Evolutionary conservation across 345 rosid species (phyloP).

Genomic region (Aquilaria malaccensis): DNA sequence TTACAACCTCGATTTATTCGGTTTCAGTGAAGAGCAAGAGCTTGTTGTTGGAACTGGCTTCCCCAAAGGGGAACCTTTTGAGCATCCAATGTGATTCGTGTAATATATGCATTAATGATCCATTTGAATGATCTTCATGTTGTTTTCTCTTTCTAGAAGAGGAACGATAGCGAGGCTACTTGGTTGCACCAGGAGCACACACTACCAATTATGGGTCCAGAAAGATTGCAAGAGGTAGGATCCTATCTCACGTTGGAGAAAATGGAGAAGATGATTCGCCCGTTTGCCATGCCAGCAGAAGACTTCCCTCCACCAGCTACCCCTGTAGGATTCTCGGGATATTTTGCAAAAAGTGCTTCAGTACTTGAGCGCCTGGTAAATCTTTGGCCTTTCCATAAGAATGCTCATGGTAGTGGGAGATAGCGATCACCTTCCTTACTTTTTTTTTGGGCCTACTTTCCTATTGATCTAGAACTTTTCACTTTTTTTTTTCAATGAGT

Average conservation of each 20-base stretch:
- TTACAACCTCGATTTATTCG: too few relatives aligned
- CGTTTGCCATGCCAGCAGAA: conserved; percentile 97
- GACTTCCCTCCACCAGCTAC: conserved; percentile 91
- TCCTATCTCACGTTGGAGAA: conserved; percentile 80
- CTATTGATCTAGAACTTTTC: too few relatives aligned
- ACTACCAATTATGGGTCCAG: conserved; percentile 96
- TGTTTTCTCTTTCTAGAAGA: conserved; percentile 20
- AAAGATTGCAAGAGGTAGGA: conserved; percentile 88
- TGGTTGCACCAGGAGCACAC: conserved; percentile 89
- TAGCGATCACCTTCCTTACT: conserved; percentile 6
- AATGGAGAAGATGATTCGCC: conserved; percentile 91
- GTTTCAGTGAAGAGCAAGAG: too few relatives aligned
- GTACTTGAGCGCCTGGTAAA: conserved; percentile 78
- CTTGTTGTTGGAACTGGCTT: too few relatives aligned
- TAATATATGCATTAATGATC: too few relatives aligned
- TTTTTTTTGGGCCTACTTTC: too few relatives aligned
- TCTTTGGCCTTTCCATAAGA: conserved; percentile 73
- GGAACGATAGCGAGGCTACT: conserved; percentile 54
- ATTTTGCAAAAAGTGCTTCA: conserved; percentile 88
- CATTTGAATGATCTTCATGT: too few relatives aligned
- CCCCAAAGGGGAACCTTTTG: too few relatives aligned
- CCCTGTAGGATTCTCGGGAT: conserved; percentile 94
- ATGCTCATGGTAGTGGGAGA: conserved; percentile 34
- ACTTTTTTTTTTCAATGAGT: too few relatives aligned
- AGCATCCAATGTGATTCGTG: too few relatives aligned